A percentile compares a stretch with the other conserved stretches of the same genome.
Evolutionary conservation across 139 green algal species (phyloP).

Genomic region (Chlamydomonas sp.): DNA sequence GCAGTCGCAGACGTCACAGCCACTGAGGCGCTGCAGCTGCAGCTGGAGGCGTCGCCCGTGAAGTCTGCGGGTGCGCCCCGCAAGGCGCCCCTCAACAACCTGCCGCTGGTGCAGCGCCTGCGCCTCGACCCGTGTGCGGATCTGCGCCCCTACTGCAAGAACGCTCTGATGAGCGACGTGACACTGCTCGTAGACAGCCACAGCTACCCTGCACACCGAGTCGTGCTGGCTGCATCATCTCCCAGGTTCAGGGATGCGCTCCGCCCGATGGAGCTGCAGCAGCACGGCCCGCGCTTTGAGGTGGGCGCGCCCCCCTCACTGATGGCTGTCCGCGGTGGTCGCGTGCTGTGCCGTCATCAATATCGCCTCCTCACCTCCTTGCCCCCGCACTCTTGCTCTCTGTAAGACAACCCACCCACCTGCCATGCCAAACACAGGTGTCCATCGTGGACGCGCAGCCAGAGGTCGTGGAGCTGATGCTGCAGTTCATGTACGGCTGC

Average conservation of each 20-base stretch:
- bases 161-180: constrained; percentile 15
- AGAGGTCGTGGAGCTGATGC: constrained; percentile 19
- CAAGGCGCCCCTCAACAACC: neutral
- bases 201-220: neutral
- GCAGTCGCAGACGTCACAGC: no score
- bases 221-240: constrained; percentile 8
- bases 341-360: no score
- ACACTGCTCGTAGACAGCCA: neutral
- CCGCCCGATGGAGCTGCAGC: no score
- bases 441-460: constrained; percentile 14
- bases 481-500: constrained; percentile 24
- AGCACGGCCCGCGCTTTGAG: neutral
- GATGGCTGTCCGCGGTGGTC: no score
- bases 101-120: neutral
- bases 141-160: constrained; percentile 6
- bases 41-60: neutral
- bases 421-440: no score
- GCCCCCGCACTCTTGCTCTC: neutral
- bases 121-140: neutral
- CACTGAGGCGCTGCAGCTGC: constrained; percentile 2
- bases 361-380: no score
- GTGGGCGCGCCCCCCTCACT: neutral
- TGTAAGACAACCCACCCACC: no score
- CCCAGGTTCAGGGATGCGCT: neutral
- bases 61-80: neutral